Conservation (phyloP, 768 basidiomycete genomes). For the Daedaleopsis nitida region DNA sequence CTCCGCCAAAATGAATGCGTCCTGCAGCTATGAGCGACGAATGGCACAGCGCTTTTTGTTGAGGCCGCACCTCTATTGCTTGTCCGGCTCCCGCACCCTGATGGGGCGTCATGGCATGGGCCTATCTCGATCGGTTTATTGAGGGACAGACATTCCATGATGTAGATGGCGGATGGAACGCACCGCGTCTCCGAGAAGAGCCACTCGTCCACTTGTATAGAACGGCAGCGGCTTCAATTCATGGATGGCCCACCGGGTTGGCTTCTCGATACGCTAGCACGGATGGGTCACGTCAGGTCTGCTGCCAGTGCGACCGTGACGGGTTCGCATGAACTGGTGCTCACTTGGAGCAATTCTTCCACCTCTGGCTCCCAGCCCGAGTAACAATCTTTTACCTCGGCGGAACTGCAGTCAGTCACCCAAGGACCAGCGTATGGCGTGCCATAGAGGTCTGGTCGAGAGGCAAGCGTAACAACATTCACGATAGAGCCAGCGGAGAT, state of each 20-base stretch:
- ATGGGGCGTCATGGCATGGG: constrained; percentile 37
- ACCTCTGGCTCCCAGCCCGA: constrained; percentile 34
- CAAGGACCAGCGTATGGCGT: constrained; percentile 25
- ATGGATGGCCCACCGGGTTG: constrained; percentile 36
- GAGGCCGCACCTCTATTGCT: constrained; percentile 32
- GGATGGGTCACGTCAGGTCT: background rate
- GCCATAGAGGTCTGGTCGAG: constrained; percentile 38
- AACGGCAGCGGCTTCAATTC: constrained; percentile 30
- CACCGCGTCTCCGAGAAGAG: constrained; percentile 36
- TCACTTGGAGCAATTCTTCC: constrained; percentile 26
- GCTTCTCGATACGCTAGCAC: constrained; percentile 30
- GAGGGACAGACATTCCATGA: background rate
- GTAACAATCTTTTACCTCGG: constrained; percentile 31
- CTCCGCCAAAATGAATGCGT: constrained; percentile 33
- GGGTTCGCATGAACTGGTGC: background rate
- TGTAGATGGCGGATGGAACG: background rate
- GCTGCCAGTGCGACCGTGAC: background rate
- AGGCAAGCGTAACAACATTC: constrained; percentile 47
- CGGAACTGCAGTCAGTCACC: constrained; percentile 25
- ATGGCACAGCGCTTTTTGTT: background rate
- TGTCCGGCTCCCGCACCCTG: constrained; percentile 38
- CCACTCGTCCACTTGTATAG: constrained; percentile 27
- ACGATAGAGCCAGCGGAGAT: constrained; percentile 46
- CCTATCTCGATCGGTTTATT: constrained; percentile 18
- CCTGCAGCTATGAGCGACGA: constrained; percentile 20